Base-by-base conservation (phyloP, 805 yeast species). In the Citeromyces matritensis region DNA sequence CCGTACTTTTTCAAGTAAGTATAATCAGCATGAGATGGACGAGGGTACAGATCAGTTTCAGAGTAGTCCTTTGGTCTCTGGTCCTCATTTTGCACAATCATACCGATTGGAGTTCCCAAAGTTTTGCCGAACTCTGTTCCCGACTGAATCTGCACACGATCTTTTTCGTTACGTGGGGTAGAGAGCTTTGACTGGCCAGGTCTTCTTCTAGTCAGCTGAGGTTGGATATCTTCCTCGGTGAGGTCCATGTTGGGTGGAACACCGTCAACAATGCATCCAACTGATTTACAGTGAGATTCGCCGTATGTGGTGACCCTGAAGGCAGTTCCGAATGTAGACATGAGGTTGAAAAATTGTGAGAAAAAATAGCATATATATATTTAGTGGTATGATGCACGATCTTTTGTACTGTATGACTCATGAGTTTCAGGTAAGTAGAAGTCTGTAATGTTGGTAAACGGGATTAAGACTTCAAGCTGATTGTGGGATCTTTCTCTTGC, bases 191-290 rank as follows among this genome's bases (percentile, higher is more conserved):
- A 73, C 58, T 91, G 98, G 31, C 98, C 98, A 2, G 98, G 98
- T 60, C 98, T 78, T 66, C 98, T 79, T 60, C 98, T 74, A 14
- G 94, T 76, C 44, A 91, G 60, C 63, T 91, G 98, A 11, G 96
- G 94, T 61, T 91, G 98, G 42, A 91, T 70, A 49, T 91, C 97
- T 4, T 60, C 73, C 55, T 83, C 96, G 11, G 79, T 67, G 33
- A 91, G 68, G 6, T 73, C 66, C 70, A 91, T 65, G 23, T 95
- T 95, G 19, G 98, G 96, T 21, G 98, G 98, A 27, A 85, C 91
- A 36, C 98, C 98, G 44, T 91, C 98, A 26, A 91, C 95, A 38
- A 91, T 91, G 58, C 97, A 91, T 23, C 98, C 98, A 27, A 91
- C 98, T 7, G 95, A 82, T 47, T 74, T 80, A 62, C 98, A 91